Evolutionary conservation across 345 rosid species (phyloP).

Genomic region (Xanthoceras sorbifolium): DNA sequence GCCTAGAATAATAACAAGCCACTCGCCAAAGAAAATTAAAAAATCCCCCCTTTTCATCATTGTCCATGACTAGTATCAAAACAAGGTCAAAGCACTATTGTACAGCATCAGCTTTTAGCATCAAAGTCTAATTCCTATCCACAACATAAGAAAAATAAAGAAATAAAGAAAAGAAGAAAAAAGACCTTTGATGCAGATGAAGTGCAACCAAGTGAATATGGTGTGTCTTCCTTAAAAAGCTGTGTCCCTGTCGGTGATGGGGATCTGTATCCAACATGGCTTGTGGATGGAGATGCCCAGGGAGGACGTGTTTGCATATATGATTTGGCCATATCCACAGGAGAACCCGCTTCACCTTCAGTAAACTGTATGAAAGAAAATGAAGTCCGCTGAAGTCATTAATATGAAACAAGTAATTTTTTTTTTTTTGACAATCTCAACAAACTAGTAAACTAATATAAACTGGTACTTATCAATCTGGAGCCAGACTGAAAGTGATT

Average conservation of each 20-base stretch:
- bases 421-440: neutral
- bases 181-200: conserved; percentile 58
- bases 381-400: neutral
- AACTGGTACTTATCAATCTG: neutral
- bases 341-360: conserved; percentile 68
- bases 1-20: neutral
- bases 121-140: conserved; percentile 1
- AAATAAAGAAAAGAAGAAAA: conserved; percentile 1
- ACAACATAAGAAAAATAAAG: neutral
- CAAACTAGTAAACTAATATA: neutral
- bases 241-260: conserved; percentile 48
- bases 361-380: conserved; percentile 40
- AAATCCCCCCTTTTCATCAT: neutral
- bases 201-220: conserved; percentile 43
- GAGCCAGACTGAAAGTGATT: neutral
- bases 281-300: conserved; percentile 69
- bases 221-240: conserved; percentile 54
- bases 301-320: conserved; percentile 72
- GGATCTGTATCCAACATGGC: conserved; percentile 38
- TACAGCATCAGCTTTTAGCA: neutral
- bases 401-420: neutral
- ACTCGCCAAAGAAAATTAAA: neutral
- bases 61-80: conserved; percentile 10
- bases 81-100: neutral
- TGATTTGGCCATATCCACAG: conserved; percentile 78